Percentiles rank a stretch among this genome's conserved stretches.
Evolutionary conservation across 2,329 filamentous ascomycete species (phyloP).

Genomic region (Rhinocladiella similis): DNA sequence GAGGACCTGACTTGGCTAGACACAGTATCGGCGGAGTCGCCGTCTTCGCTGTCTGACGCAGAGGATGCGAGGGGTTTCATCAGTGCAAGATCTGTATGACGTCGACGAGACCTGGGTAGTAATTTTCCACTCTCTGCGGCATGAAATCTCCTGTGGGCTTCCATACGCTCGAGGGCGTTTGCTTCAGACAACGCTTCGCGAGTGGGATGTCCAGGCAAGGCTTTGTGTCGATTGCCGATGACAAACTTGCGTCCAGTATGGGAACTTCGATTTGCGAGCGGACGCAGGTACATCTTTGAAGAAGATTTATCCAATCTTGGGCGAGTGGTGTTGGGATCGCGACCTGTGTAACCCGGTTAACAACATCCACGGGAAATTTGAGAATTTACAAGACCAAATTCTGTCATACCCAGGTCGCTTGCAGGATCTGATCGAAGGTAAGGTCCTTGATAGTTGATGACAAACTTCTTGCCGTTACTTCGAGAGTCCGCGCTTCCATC

Average conservation of each 20-base stretch:
- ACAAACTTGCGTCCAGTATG: constrained; percentile 19
- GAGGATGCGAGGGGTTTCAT: constrained; percentile 17
- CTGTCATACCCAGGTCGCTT: constrained; percentile 11
- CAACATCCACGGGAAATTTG: constrained; percentile 1
- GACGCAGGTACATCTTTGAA: constrained; percentile 17
- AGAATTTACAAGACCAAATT: background rate
- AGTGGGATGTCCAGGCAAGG: constrained; percentile 2
- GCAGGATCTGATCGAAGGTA: constrained; percentile 9
- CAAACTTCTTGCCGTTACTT: constrained; percentile 11
- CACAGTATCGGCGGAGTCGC: background rate
- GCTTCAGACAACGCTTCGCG: constrained; percentile 13
- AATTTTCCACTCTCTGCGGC: constrained; percentile 29
- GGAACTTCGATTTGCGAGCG: constrained; percentile 3
- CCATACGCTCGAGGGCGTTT: constrained; percentile 26
- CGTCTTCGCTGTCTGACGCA: constrained; percentile 20
- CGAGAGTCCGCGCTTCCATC: constrained; percentile 4
- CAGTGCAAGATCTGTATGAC: constrained; percentile 11
- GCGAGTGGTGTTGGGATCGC: background rate
- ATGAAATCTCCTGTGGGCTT: constrained; percentile 28
- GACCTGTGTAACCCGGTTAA: constrained; percentile 20
- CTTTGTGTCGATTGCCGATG: constrained; percentile 14
- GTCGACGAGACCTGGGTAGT: constrained; percentile 15
- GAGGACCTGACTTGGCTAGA: constrained; percentile 23
- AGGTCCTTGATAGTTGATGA: constrained; percentile 23
- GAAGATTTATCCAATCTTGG: constrained; percentile 1